phyloP scores from a whole-genome alignment of 75 land plant genomes.

The Adiantum capillusveneris region DNA sequence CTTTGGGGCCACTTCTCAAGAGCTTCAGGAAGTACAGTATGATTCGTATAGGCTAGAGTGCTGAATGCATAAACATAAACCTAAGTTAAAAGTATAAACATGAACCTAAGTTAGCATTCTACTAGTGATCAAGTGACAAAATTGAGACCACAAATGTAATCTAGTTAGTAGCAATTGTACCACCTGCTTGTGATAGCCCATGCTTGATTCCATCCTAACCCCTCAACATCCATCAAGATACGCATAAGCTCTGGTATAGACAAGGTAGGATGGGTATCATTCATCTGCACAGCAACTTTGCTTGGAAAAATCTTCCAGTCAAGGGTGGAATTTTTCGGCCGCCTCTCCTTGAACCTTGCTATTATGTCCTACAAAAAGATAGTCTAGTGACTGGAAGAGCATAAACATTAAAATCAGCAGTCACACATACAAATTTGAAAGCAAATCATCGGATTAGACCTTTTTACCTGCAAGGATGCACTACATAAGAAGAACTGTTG shows the following conservation, averaged over 20 bases:
- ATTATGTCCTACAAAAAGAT: conserved; percentile 68
- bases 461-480: conserved; percentile 93
- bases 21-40: conserved; percentile 97
- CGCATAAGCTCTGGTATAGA: conserved; percentile 94
- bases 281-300: conserved; percentile 93
- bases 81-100: too few species aligned
- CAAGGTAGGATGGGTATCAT: conserved; percentile 97
- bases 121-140: neutral
- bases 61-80: conserved; percentile 22
- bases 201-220: conserved; percentile 90
- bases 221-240: conserved; percentile 83
- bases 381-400: neutral
- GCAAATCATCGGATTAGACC: too few species aligned
- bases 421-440: neutral
- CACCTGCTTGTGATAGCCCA: conserved; percentile 80
- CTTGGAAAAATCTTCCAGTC: conserved; percentile 69
- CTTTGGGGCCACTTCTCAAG: conserved; percentile 92
- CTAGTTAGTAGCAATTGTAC: too few species aligned
- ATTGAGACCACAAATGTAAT: neutral
- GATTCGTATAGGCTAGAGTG: conserved; percentile 93
- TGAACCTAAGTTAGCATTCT: too few species aligned
- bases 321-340: conserved; percentile 16
- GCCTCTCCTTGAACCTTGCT: conserved; percentile 77
- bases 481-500: conserved; percentile 93
- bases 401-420: neutral